Percentiles rank a stretch among this genome's conserved stretches.
Conservation (phyloP, 1,284 basidiomycete species). For the Trichosporon ovoides region DNA sequence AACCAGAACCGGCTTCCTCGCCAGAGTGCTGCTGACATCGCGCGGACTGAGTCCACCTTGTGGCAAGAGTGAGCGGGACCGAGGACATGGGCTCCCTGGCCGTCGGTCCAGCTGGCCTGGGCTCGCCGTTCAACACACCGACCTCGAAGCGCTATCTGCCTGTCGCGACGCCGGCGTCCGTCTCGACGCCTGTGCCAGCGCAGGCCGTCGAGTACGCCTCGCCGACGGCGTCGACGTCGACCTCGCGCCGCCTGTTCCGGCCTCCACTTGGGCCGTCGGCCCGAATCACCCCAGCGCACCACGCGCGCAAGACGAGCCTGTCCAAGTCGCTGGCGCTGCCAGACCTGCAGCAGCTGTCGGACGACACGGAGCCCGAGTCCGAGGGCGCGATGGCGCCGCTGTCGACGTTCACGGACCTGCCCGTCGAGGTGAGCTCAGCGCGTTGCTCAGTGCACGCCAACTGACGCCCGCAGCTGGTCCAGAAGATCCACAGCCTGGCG, state of each 20-base stretch:
- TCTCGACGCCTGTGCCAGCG: background rate
- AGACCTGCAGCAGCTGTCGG: background rate
- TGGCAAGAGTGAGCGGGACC: background rate
- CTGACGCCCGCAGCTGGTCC: conserved; percentile 56
- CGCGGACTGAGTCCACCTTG: too few relatives aligned
- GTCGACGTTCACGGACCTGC: conserved; percentile 22
- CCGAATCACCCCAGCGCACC: background rate
- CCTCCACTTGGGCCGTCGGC: background rate
- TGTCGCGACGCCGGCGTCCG: background rate
- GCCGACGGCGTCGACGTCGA: background rate
- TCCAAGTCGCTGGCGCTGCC: background rate
- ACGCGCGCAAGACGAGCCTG: background rate
- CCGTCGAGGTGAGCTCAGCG: conserved; percentile 30
- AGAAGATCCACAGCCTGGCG: conserved; percentile 64
- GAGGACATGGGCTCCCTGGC: conserved; percentile 5
- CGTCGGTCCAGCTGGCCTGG: conserved; percentile 7
- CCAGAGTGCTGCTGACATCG: too few relatives aligned
- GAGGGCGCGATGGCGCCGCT: background rate
- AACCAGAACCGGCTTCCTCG: too few relatives aligned
- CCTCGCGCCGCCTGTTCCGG: background rate
- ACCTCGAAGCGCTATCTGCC: background rate
- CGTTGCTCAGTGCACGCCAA: too few relatives aligned
- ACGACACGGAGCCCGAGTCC: background rate
- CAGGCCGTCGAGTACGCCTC: background rate
- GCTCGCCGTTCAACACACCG: conserved; percentile 14